Conservation (phyloP, 2,329 filamentous ascomycete species). For the Cladophialophora chaetospira region DNA sequence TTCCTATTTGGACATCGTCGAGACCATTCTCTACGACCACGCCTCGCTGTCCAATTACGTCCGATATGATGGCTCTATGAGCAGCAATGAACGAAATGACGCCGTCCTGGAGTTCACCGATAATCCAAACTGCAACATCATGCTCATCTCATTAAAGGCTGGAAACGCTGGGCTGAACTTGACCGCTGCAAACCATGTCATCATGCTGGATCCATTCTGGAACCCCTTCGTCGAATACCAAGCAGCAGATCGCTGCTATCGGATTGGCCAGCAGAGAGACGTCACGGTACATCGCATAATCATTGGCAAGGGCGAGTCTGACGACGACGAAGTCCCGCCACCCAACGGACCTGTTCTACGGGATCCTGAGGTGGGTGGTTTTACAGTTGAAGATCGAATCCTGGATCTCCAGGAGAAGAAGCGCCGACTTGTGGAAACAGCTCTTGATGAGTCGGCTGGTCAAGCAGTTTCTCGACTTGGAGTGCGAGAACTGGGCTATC, state of each 20-base stretch:
- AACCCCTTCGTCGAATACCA: slow-evolving; percentile 84
- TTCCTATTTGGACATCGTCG: slow-evolving; percentile 73
- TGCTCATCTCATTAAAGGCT: slow-evolving; percentile 77
- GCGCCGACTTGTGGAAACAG: slow-evolving; percentile 72
- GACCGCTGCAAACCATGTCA: slow-evolving; percentile 77
- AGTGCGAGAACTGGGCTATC: slow-evolving; percentile 66
- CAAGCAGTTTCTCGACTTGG: slow-evolving; percentile 68
- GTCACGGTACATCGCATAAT: slow-evolving; percentile 82
- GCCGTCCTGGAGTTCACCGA: slow-evolving; percentile 70
- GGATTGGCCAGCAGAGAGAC: slow-evolving; percentile 74
- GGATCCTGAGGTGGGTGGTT: not conserved
- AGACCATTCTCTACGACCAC: slow-evolving; percentile 61
- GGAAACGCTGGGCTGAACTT: slow-evolving; percentile 87
- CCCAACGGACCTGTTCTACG: not conserved
- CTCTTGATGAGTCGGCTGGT: slow-evolving; percentile 74
- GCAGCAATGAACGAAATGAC: slow-evolving; percentile 63
- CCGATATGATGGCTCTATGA: slow-evolving; percentile 79
- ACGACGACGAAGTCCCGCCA: not conserved
- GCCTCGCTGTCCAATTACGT: slow-evolving; percentile 56
- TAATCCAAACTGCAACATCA: slow-evolving; percentile 61
- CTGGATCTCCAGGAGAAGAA: slow-evolving; percentile 77
- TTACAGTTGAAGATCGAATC: slow-evolving; percentile 86
- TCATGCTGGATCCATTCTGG: slow-evolving; percentile 93
- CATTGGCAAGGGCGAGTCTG: slow-evolving; percentile 53
- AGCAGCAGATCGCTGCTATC: slow-evolving; percentile 84